Conservation (phyloP, 1,139 yeast genomes). For the Sugiyamaella castrensis region DNA sequence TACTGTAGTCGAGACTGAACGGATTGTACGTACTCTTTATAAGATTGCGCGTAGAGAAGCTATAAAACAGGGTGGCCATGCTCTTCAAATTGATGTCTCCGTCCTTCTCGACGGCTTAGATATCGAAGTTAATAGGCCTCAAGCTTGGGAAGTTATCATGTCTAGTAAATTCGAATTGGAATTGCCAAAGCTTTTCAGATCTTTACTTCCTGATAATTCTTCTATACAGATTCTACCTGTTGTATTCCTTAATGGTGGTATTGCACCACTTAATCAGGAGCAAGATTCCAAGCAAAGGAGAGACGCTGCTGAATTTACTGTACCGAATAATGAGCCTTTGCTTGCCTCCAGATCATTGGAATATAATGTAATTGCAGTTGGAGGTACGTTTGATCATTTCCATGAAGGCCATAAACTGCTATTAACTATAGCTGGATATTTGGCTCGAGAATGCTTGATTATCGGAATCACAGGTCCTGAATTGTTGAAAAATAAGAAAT, state of each 20-base stretch:
- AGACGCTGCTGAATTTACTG: constrained; percentile 1
- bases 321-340: constrained; percentile 14
- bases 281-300: constrained; percentile 17
- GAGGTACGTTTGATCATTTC: constrained; percentile 96
- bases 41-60: constrained; percentile 28
- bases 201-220: constrained; percentile 27
- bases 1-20: constrained; percentile 31
- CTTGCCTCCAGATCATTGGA: constrained; percentile 20
- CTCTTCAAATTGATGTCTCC: constrained; percentile 30
- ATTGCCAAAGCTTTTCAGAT: constrained; percentile 26
- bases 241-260: constrained; percentile 24
- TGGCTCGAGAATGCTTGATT: constrained; percentile 55
- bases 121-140: constrained; percentile 28
- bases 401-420: constrained; percentile 94
- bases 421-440: constrained; percentile 66
- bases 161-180: constrained; percentile 32
- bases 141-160: constrained; percentile 37
- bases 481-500: constrained; percentile 71
- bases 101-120: constrained; percentile 39
- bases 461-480: constrained; percentile 85
- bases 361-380: constrained; percentile 46
- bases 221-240: constrained; percentile 31
- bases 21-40: constrained; percentile 32
- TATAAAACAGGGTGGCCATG: constrained; percentile 6
- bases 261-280: background rate